phyloP scores from a whole-genome alignment of 805 yeast genomes.

The Wickerhamiella alocasiicola region DNA sequence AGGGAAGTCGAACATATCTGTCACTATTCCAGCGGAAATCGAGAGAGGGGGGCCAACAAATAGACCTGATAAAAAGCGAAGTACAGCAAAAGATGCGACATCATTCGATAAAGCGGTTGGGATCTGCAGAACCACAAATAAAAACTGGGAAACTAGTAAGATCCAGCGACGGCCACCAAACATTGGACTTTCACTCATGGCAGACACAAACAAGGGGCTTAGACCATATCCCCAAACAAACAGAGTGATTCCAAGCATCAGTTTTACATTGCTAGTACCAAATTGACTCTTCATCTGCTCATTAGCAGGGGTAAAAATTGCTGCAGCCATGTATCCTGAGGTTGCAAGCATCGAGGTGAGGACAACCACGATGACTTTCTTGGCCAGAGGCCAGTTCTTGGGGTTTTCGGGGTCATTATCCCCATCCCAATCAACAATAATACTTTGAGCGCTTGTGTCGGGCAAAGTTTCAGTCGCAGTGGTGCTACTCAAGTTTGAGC shows the following conservation, averaged over 20 bases:
- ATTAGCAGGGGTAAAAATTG: conserved; percentile 48
- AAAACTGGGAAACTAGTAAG: conserved; percentile 35
- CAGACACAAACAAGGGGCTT: conserved; percentile 45
- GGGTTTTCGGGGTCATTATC: conserved; percentile 33
- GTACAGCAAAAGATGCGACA: conserved; percentile 38
- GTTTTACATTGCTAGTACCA: conserved; percentile 32
- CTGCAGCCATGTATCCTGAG: conserved; percentile 44
- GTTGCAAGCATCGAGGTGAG: conserved; percentile 36
- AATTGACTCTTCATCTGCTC: conserved; percentile 34
- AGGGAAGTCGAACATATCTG: conserved; percentile 36
- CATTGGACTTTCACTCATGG: conserved; percentile 40
- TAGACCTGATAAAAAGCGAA: conserved; percentile 43
- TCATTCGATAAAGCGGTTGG: conserved; percentile 42
- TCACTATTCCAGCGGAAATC: conserved; percentile 46
- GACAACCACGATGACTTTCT: conserved; percentile 31
- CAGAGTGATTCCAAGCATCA: conserved; percentile 43
- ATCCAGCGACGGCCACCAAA: conserved; percentile 36
- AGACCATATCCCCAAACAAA: conserved; percentile 56
- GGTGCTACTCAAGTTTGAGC: not conserved
- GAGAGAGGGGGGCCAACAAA: conserved; percentile 45
- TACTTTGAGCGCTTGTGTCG: not conserved
- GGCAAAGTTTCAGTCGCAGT: not conserved
- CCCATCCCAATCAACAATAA: conserved; percentile 27
- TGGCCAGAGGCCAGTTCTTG: conserved; percentile 39
- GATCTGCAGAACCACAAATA: conserved; percentile 41